Evolutionary conservation across 805 yeast genomes (phyloP).

Genomic region (Diddensiella santjacobensis): DNA sequence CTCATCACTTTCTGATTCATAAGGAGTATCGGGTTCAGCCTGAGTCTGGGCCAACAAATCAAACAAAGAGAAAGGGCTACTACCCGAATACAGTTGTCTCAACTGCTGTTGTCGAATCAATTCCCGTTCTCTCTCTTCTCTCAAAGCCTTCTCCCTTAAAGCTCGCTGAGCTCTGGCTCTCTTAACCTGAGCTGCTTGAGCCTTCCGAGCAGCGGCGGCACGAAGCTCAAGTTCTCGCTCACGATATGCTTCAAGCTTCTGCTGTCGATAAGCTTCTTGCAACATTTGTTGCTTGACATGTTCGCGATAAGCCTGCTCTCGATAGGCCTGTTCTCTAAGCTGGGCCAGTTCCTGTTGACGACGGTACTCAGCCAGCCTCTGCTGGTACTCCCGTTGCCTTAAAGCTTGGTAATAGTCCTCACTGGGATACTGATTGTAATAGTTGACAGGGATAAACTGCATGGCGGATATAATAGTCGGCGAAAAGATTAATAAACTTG

Average conservation of each 20-base stretch:
- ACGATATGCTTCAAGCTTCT: neutral
- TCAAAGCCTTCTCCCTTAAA: neutral
- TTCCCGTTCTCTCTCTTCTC: neutral
- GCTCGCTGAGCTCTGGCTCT: neutral
- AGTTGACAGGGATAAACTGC: slow-evolving; percentile 10
- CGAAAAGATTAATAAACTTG: no score
- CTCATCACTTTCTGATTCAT: slow-evolving; percentile 7
- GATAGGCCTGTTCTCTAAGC: neutral
- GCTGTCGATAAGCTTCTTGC: slow-evolving; percentile 1
- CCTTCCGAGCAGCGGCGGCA: slow-evolving; percentile 2
- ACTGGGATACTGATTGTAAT: neutral
- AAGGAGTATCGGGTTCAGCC: neutral
- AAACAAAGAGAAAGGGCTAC: slow-evolving; percentile 1
- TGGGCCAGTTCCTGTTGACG: slow-evolving; percentile 8
- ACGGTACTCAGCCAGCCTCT: slow-evolving; percentile 12
- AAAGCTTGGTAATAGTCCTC: slow-evolving; percentile 6
- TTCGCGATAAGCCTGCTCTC: neutral
- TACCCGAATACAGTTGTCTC: neutral
- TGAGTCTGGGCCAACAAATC: neutral
- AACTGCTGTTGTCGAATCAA: neutral
- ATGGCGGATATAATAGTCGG: neutral
- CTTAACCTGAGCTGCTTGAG: neutral
- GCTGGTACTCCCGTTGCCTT: slow-evolving; percentile 13
- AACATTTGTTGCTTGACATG: neutral
- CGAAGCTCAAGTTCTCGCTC: neutral